A percentile compares a stretch with the other conserved stretches of the same genome.
These are phyloP conservation scores for Pseudocercospora cruenta DNA, from an alignment of 2,329 filamentous ascomycete genomes.

Conservation along the genomic window DNA sequence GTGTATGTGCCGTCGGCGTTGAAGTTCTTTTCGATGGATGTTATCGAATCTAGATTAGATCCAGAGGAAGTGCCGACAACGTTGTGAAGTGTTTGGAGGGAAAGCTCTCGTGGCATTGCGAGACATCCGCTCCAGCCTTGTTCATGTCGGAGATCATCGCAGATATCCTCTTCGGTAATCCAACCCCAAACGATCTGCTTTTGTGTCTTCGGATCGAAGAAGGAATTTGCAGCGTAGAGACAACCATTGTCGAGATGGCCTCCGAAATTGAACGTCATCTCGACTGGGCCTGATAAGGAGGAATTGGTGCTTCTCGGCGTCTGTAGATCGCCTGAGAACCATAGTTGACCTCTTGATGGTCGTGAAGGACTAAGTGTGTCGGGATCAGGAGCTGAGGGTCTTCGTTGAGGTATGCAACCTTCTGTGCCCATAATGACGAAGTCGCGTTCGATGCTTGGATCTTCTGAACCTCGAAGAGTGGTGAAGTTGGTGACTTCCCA, in stretches of 20 bases:
- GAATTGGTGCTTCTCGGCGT: slow-evolving; percentile 2
- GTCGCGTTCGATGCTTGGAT: slow-evolving; percentile 36
- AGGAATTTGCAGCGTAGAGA: slow-evolving; percentile 56
- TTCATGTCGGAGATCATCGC: slow-evolving; percentile 45
- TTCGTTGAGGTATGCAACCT: slow-evolving; percentile 40
- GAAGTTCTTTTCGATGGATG: slow-evolving; percentile 43
- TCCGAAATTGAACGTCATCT: slow-evolving; percentile 45
- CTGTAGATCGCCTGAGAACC: slow-evolving; percentile 47
- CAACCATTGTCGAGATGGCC: slow-evolving; percentile 55
- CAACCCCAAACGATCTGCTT: slow-evolving; percentile 54
- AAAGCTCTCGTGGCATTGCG: slow-evolving; percentile 51
- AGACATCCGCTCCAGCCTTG: slow-evolving; percentile 57
- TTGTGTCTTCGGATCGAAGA: slow-evolving; percentile 49
- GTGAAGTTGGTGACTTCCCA: slow-evolving; percentile 57
- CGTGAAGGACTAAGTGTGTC: slow-evolving; percentile 29
- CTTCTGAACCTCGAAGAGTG: slow-evolving; percentile 42
- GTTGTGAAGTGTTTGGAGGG: slow-evolving; percentile 44
- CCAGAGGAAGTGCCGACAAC: slow-evolving; percentile 42
- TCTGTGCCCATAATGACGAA: slow-evolving; percentile 55
- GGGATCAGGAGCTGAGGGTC: slow-evolving; percentile 19
- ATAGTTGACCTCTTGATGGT: slow-evolving; percentile 44
- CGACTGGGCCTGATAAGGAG: slow-evolving; percentile 14
- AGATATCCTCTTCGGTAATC: slow-evolving; percentile 57
- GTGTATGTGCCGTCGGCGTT: slow-evolving; percentile 41
- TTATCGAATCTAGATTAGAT: slow-evolving; percentile 46